phyloP scores from a whole-genome alignment of 2,329 filamentous ascomycete genomes.

The Alternaria sp. region DNA sequence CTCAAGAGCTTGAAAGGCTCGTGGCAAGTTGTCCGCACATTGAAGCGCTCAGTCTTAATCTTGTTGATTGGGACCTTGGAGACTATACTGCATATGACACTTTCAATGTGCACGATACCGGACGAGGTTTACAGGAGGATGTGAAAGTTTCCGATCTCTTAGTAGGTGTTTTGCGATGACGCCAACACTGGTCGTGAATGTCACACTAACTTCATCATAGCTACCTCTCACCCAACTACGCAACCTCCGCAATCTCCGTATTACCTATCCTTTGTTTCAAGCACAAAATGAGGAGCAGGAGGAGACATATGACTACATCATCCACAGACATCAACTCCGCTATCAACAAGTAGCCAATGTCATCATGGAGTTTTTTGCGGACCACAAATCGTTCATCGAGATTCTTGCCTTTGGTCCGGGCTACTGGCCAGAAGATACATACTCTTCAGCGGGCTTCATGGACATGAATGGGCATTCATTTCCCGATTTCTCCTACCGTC shows the following conservation, averaged over 20 bases:
- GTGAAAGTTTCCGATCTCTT: neutral
- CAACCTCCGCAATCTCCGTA: neutral
- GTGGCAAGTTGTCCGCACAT: neutral
- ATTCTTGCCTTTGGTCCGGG: neutral
- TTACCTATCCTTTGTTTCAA: neutral
- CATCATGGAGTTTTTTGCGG: neutral
- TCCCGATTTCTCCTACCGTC: neutral
- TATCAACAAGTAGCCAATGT: neutral
- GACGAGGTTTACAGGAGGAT: neutral
- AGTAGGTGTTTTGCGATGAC: neutral
- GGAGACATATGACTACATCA: neutral
- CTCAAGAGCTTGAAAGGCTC: neutral
- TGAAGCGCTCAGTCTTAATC: neutral
- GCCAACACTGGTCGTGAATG: neutral
- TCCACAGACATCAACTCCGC: neutral
- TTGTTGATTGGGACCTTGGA: neutral
- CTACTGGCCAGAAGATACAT: neutral
- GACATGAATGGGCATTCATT: neutral
- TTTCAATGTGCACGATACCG: neutral
- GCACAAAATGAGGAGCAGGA: neutral
- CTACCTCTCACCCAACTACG: neutral
- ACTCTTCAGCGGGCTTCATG: neutral
- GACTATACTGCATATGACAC: neutral
- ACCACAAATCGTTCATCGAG: neutral
- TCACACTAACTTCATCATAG: neutral